Evolutionary conservation across 352 stramenopile species (phyloP).

Genomic region (Aphanomyces cochlioides): DNA sequence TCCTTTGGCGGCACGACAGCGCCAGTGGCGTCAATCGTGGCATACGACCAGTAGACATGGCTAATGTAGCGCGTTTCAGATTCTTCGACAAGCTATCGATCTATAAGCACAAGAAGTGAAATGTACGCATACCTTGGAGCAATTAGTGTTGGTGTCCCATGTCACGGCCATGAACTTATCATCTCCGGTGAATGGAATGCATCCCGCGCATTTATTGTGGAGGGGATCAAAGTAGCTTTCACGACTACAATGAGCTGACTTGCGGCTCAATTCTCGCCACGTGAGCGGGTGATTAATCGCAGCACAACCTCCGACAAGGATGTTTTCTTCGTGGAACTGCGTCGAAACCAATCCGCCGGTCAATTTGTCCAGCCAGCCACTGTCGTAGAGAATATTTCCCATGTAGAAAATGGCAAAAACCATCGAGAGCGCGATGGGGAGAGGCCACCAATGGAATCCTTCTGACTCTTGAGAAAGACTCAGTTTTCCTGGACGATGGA

Average conservation of each 20-base stretch:
- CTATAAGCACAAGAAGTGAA: no score
- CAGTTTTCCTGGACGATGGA: not conserved
- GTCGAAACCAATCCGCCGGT: conserved; percentile 1
- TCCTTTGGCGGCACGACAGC: not conserved
- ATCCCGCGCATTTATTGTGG: conserved; percentile 9
- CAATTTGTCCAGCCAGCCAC: conserved; percentile 20
- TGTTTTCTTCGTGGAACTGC: conserved; percentile 15
- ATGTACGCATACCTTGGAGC: not conserved
- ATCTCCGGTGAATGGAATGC: not conserved
- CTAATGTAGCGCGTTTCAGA: conserved; percentile 2
- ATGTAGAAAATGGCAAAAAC: conserved; percentile 21
- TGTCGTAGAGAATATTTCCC: conserved; percentile 1
- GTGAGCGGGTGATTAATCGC: conserved; percentile 21
- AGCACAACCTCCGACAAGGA: conserved; percentile 4
- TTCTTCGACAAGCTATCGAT: conserved; percentile 5
- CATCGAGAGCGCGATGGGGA: conserved; percentile 13
- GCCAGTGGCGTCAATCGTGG: not conserved
- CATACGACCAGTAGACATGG: conserved; percentile 2
- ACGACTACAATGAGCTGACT: not conserved
- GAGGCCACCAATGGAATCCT: conserved; percentile 24
- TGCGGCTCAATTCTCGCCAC: conserved; percentile 17
- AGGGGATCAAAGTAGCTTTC: conserved; percentile 9
- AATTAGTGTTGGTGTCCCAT: conserved; percentile 8
- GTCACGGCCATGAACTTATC: conserved; percentile 8
- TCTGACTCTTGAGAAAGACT: conserved; percentile 11